Percentiles rank a stretch among this genome's conserved stretches.
Conservation (phyloP, 148 eudicot genomes). For the Rhododendron mucronatum region DNA sequence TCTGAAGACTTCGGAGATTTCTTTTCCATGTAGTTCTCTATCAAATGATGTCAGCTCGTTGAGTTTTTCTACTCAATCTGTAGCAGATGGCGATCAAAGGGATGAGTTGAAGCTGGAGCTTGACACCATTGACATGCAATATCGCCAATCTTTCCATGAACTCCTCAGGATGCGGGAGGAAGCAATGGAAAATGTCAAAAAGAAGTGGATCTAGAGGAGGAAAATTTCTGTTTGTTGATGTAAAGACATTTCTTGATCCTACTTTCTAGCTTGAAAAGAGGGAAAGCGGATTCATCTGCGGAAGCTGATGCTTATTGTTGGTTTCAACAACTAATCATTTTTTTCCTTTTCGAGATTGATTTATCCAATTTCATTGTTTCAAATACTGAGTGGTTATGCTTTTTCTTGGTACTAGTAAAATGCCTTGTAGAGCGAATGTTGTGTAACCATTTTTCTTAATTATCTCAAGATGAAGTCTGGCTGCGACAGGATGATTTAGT, state of each 20-base stretch:
- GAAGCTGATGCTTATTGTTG: background rate
- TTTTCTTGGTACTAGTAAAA: too few relatives aligned
- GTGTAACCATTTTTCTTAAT: too few relatives aligned
- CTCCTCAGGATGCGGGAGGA: conserved; percentile 52
- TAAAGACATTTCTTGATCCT: background rate
- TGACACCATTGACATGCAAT: too few relatives aligned
- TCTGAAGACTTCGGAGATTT: conserved; percentile 16
- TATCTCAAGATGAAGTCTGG: too few relatives aligned
- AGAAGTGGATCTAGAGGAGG: conserved; percentile 26
- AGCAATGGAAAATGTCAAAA: conserved; percentile 54
- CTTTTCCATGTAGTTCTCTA: conserved; percentile 20
- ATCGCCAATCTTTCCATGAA: conserved; percentile 34
- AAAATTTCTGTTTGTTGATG: background rate
- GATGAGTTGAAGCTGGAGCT: too few relatives aligned
- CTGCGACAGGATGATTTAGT: background rate
- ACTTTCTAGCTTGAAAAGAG: background rate
- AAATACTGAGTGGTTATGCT: background rate
- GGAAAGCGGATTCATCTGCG: background rate
- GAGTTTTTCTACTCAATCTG: too few relatives aligned
- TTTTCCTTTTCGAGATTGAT: too few relatives aligned
- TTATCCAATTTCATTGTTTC: background rate
- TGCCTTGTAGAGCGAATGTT: too few relatives aligned
- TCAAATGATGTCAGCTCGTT: background rate
- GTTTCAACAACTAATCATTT: background rate
- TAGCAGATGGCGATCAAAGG: too few relatives aligned